Evolutionary conservation across 768 basidiomycete genomes (phyloP), one percentile per base, ranked within the genome.

Genomic region (Coprinopsis strossmayeri): DNA sequence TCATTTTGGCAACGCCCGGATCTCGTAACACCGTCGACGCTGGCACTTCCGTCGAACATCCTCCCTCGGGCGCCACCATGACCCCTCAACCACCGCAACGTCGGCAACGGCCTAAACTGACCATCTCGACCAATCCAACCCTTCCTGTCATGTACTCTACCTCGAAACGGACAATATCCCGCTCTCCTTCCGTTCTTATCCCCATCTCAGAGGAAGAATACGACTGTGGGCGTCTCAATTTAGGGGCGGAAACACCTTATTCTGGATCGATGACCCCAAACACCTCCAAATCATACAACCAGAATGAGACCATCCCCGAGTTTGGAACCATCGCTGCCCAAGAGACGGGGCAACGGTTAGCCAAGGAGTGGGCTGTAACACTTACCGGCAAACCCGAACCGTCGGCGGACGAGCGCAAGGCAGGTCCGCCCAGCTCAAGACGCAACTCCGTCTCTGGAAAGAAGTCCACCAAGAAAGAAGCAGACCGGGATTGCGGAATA

Each of bases 401-500:
- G 23, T 28, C 15, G n/a, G 21, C 17, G 24, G 15, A n/a, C 10
- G 1, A 3, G 21, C n/a, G n/a, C n/a, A n/a, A n/a, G n/a, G n/a
- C n/a, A n/a, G n/a, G n/a, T n/a, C n/a, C n/a, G n/a, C n/a, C n/a
- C n/a, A n/a, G n/a, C n/a, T n/a, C n/a, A n/a, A n/a, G n/a, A n/a
- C n/a, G n/a, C n/a, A n/a, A n/a, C n/a, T 42, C 23, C 11, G 23
- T 18, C 5, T 38, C 37, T 13, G n/a, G 11, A 18, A 46, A 35
- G n/a, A 34, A 25, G 45, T 25, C 38, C 49, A 52, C 37, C 48
- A 58, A 50, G 46, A 49, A 55, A 28, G 44, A 49, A 20, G 52
- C 58, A 3, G 64, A 62, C 51, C 56, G 61, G 34, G 64, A 65
- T 53, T 65, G 62, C 52, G 64, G 62, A 17, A 65, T 65, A 9